Conservation (phyloP, 1,139 yeast species). For the Blastobotrys apis region DNA sequence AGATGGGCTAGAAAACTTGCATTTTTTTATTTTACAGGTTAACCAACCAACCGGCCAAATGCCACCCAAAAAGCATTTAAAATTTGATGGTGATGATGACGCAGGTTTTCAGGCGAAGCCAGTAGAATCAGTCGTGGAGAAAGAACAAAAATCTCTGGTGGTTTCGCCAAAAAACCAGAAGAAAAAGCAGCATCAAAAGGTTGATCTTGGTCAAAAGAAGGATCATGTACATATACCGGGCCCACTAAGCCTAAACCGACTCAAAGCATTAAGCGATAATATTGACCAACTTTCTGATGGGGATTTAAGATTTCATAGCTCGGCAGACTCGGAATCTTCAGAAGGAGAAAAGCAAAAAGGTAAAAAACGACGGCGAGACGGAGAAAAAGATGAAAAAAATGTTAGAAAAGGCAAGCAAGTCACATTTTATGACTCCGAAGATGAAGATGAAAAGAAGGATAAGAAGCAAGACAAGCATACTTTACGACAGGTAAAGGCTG, state of each 20-base stretch:
- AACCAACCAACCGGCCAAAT: slow-evolving; percentile 17
- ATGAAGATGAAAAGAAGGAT: slow-evolving; percentile 33
- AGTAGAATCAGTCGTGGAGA: slow-evolving; percentile 2
- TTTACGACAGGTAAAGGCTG: slow-evolving; percentile 6
- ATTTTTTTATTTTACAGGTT: too few relatives aligned
- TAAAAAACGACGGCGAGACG: background rate
- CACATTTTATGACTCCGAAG: slow-evolving; percentile 32
- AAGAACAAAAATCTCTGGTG: background rate
- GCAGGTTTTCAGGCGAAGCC: background rate
- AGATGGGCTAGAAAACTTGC: too few relatives aligned
- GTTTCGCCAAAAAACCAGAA: slow-evolving; percentile 4
- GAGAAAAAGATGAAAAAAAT: slow-evolving; percentile 1
- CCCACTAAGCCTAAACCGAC: slow-evolving; percentile 20
- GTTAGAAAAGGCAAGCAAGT: slow-evolving; percentile 15
- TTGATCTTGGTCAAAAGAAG: background rate
- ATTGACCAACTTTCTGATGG: slow-evolving; percentile 18
- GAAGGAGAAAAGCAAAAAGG: background rate
- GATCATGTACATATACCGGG: slow-evolving; percentile 15
- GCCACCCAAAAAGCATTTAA: slow-evolving; percentile 29
- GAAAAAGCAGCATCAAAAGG: slow-evolving; percentile 10
- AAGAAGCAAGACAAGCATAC: slow-evolving; percentile 13
- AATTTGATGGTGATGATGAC: slow-evolving; percentile 24
- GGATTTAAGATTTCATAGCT: slow-evolving; percentile 18
- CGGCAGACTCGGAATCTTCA: slow-evolving; percentile 4
- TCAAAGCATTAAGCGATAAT: slow-evolving; percentile 18